Percentiles rank a stretch among this genome's conserved stretches.
Conservation (phyloP, 2,329 filamentous ascomycete species). For the Beauveria sp. region DNA sequence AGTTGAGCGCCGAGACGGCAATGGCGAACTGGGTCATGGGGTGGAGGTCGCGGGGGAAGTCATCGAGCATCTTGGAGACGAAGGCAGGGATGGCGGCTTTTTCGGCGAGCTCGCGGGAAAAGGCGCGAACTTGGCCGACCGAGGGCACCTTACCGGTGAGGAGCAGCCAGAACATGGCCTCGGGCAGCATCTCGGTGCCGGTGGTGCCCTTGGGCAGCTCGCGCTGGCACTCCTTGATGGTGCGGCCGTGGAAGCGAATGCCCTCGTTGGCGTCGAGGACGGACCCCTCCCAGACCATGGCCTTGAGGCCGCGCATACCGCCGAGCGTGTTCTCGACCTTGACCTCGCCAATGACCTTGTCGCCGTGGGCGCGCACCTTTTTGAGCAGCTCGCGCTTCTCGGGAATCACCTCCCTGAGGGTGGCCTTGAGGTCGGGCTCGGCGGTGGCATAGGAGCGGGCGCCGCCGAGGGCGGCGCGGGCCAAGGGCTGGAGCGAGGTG, state of each 20-base stretch:
- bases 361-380: constrained; percentile 79
- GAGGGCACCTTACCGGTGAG: constrained; percentile 88
- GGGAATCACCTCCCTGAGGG: constrained; percentile 76
- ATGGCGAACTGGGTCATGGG: constrained; percentile 98
- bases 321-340: constrained; percentile 92
- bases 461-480: constrained; percentile 24
- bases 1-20: constrained; percentile 90
- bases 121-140: constrained; percentile 67
- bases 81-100: constrained; percentile 77
- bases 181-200: constrained; percentile 94
- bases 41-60: constrained; percentile 83
- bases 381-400: constrained; percentile 90
- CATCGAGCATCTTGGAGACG: constrained; percentile 79
- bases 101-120: constrained; percentile 82
- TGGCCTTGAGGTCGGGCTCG: constrained; percentile 84
- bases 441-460: constrained; percentile 62
- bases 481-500: constrained; percentile 19
- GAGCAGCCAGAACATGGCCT: constrained; percentile 99
- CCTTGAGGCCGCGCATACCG: constrained; percentile 94
- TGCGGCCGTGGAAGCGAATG: constrained; percentile 95
- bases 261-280: constrained; percentile 95
- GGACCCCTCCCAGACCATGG: constrained; percentile 98
- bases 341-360: constrained; percentile 82
- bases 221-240: constrained; percentile 95
- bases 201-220: constrained; percentile 87